Percentiles rank a stretch among this genome's conserved stretches.
phyloP scores from a whole-genome alignment of 768 basidiomycete genomes.

The Termitomyces sp. region DNA sequence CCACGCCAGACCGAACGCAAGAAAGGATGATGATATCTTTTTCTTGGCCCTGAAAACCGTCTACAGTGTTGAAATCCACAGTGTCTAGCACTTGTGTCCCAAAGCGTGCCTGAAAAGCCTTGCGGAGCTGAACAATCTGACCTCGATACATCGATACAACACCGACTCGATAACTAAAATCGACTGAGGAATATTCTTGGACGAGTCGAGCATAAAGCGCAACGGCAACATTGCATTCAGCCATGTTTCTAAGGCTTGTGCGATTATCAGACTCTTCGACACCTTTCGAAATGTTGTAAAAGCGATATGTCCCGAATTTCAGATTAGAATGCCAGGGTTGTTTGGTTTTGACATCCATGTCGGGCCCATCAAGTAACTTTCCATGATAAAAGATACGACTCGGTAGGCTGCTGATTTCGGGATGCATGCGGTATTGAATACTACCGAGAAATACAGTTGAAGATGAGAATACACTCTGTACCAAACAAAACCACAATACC shows the following conservation, averaged over 20 bases:
- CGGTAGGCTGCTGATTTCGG: slow-evolving; percentile 86
- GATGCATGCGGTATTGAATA: slow-evolving; percentile 99
- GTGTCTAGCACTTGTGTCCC: slow-evolving; percentile 62
- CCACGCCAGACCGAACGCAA: slow-evolving; percentile 89
- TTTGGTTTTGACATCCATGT: slow-evolving; percentile 77
- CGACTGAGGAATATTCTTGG: slow-evolving; percentile 50
- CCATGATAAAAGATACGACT: slow-evolving; percentile 85
- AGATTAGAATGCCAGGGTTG: slow-evolving; percentile 81
- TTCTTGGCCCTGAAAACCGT: slow-evolving; percentile 99
- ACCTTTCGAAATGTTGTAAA: slow-evolving; percentile 75
- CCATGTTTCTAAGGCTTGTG: slow-evolving; percentile 64
- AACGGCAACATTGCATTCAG: slow-evolving; percentile 72
- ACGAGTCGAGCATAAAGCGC: slow-evolving; percentile 69
- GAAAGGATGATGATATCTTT: slow-evolving; percentile 98
- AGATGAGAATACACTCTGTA: not conserved
- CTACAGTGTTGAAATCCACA: slow-evolving; percentile 95
- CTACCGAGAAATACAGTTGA: slow-evolving; percentile 33
- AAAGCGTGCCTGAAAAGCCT: slow-evolving; percentile 64
- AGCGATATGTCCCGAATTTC: slow-evolving; percentile 82
- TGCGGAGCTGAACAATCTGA: slow-evolving; percentile 72
- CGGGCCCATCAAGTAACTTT: slow-evolving; percentile 77
- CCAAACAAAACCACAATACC: slow-evolving; percentile 35
- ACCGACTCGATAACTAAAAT: slow-evolving; percentile 38
- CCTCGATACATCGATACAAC: slow-evolving; percentile 95
- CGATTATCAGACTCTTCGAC: slow-evolving; percentile 60